These are phyloP conservation scores for Paracorniculantispora psalliotae DNA, from an alignment of 2,329 filamentous ascomycete species.

Conservation along the genomic window DNA sequence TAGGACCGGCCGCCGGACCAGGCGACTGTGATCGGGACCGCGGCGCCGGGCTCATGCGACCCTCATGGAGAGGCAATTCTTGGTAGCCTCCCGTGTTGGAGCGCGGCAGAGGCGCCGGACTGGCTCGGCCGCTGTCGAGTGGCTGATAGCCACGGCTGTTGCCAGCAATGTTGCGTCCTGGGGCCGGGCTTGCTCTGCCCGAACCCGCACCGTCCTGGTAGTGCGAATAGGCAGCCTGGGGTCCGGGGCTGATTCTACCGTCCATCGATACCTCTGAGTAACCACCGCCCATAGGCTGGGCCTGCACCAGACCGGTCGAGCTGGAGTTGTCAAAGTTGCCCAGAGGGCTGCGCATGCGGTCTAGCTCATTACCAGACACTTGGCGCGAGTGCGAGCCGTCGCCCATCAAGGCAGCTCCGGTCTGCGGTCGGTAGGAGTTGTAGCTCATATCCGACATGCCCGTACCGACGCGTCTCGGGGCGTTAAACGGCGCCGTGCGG, in stretches of 20 bases:
- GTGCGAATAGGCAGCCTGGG: background rate
- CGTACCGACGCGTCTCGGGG: conserved; percentile 10
- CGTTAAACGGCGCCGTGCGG: conserved; percentile 30
- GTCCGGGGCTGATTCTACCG: conserved; percentile 18
- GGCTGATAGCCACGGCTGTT: background rate
- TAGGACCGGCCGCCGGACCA: conserved; percentile 17
- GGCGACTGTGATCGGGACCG: conserved; percentile 3
- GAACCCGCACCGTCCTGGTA: background rate
- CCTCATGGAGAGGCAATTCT: background rate
- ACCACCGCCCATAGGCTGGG: conserved; percentile 38
- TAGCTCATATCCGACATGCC: conserved; percentile 26
- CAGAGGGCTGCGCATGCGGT: conserved; percentile 41
- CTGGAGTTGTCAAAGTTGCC: conserved; percentile 51
- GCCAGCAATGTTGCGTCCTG: background rate
- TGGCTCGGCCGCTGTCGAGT: background rate
- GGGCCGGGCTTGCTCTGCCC: background rate
- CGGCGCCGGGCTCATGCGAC: conserved; percentile 7
- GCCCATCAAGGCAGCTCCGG: background rate
- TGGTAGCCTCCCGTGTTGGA: background rate
- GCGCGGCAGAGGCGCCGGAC: background rate
- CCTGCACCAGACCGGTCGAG: conserved; percentile 45
- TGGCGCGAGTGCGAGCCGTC: conserved; percentile 1
- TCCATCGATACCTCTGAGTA: conserved; percentile 19
- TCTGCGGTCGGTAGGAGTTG: conserved; percentile 22
- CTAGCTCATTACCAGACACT: conserved; percentile 15